Evolutionary conservation across 805 yeast genomes (phyloP).

Genomic region (Zygosaccharomyces lentus): DNA sequence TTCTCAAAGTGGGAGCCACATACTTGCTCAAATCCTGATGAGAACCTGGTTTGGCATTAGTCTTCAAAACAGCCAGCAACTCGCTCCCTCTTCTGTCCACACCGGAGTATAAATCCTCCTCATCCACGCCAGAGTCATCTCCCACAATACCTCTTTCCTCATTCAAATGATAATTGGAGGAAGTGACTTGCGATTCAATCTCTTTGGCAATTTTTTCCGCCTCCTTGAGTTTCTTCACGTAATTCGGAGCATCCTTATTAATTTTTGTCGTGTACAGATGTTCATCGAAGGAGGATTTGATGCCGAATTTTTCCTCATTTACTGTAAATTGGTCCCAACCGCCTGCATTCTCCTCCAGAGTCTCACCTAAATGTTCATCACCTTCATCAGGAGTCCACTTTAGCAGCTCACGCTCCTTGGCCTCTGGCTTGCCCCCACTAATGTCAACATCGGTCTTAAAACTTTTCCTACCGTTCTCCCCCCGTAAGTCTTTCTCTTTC

Average conservation of each 20-base stretch:
- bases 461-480: conserved; percentile 11
- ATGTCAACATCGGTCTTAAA: conserved; percentile 89
- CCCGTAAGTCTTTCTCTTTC: conserved; percentile 5
- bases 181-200: conserved; percentile 61
- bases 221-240: conserved; percentile 51
- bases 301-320: conserved; percentile 86
- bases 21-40: conserved; percentile 33
- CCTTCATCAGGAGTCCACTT: conserved; percentile 76
- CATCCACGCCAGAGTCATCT: conserved; percentile 86
- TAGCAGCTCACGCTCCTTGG: conserved; percentile 69
- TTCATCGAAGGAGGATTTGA: conserved; percentile 77
- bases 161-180: conserved; percentile 75
- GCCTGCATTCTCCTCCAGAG: conserved; percentile 37
- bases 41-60: conserved; percentile 26
- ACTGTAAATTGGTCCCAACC: conserved; percentile 93
- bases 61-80: conserved; percentile 31
- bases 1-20: conserved; percentile 34
- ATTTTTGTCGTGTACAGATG: conserved; percentile 78
- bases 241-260: conserved; percentile 70
- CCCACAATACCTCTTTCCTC: conserved; percentile 81
- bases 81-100: conserved; percentile 56
- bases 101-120: conserved; percentile 94
- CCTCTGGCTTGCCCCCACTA: conserved; percentile 36
- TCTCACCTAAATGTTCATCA: conserved; percentile 20
- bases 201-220: conserved; percentile 83